A percentile compares a stretch with the other conserved stretches of the same genome.
Conservation (phyloP, 2,329 filamentous ascomycete genomes). For the Colletotrichum sp. region DNA sequence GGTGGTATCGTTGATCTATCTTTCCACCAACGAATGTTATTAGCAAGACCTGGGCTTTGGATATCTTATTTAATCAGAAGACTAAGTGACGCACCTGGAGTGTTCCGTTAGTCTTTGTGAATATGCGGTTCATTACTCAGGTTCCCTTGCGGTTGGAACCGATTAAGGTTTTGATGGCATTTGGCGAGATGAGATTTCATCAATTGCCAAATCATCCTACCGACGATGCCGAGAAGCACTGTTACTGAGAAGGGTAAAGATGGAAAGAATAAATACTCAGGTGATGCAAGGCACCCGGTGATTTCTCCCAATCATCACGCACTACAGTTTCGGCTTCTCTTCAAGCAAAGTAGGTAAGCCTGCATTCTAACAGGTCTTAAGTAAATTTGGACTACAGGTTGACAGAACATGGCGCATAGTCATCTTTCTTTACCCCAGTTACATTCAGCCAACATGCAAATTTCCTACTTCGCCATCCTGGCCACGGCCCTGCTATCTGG, state of each 20-base stretch:
- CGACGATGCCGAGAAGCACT: neutral
- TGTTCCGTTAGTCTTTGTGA: neutral
- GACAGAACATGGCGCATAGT: fast-evolving
- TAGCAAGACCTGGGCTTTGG: neutral
- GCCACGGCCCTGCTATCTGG: neutral
- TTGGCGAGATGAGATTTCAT: neutral
- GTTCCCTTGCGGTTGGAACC: neutral
- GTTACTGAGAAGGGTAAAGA: neutral
- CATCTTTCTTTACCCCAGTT: fast-evolving
- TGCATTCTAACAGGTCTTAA: neutral
- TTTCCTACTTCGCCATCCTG: neutral
- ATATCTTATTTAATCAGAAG: neutral
- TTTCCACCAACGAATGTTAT: neutral
- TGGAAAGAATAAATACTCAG: neutral
- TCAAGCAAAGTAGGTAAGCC: neutral
- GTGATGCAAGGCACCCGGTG: fast-evolving
- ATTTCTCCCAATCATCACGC: neutral
- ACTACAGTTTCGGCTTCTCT: neutral
- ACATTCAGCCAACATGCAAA: neutral
- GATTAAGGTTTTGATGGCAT: neutral
- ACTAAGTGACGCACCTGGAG: neutral
- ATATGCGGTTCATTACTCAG: neutral
- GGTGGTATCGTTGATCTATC: neutral
- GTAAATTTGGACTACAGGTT: neutral
- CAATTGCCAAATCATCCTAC: neutral